Percentiles rank a stretch among this genome's conserved stretches.
These are phyloP conservation scores for Globisporangium recalcitrans DNA, from an alignment of 352 stramenopile species.

Conservation along the genomic window DNA sequence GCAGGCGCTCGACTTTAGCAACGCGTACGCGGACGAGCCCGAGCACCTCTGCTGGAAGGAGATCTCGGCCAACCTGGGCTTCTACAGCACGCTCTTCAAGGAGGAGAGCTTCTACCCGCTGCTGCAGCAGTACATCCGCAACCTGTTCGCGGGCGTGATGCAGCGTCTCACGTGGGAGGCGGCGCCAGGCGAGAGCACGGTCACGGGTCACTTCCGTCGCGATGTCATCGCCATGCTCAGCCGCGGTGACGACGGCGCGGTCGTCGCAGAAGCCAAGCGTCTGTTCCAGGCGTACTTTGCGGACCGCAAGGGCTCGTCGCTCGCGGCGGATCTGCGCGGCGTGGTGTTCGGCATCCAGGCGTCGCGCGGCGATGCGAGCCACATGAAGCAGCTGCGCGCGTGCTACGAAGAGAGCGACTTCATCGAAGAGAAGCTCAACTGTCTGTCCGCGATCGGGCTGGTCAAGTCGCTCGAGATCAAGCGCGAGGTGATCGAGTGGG, in stretches of 20 bases:
- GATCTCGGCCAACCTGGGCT: conserved; percentile 55
- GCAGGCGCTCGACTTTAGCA: conserved; percentile 60
- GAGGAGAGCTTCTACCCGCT: conserved; percentile 52
- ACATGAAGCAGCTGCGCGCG: conserved; percentile 42
- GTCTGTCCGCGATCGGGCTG: conserved; percentile 61
- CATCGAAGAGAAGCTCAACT: conserved; percentile 79
- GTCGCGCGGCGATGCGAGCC: conserved; percentile 32
- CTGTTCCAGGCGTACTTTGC: conserved; percentile 55
- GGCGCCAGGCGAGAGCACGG: conserved; percentile 33
- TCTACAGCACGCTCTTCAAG: conserved; percentile 60
- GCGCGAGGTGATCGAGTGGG: conserved; percentile 62
- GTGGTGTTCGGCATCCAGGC: conserved; percentile 61
- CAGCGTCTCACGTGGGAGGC: conserved; percentile 44
- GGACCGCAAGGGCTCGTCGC: conserved; percentile 30
- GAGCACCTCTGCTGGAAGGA: conserved; percentile 79
- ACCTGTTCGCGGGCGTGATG: conserved; percentile 56
- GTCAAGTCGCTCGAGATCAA: conserved; percentile 57
- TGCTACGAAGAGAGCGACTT: conserved; percentile 74
- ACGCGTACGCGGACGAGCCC: conserved; percentile 52
- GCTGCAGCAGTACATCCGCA: conserved; percentile 58
- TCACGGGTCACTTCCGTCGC: conserved; percentile 55
- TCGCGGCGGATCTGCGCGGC: conserved; percentile 59
- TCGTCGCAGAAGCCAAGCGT: conserved; percentile 45
- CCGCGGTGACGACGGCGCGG: conserved; percentile 40
- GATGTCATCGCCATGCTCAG: conserved; percentile 72